Evolutionary conservation across 1,284 basidiomycete species (phyloP).

Genomic region (Malassezia nana): DNA sequence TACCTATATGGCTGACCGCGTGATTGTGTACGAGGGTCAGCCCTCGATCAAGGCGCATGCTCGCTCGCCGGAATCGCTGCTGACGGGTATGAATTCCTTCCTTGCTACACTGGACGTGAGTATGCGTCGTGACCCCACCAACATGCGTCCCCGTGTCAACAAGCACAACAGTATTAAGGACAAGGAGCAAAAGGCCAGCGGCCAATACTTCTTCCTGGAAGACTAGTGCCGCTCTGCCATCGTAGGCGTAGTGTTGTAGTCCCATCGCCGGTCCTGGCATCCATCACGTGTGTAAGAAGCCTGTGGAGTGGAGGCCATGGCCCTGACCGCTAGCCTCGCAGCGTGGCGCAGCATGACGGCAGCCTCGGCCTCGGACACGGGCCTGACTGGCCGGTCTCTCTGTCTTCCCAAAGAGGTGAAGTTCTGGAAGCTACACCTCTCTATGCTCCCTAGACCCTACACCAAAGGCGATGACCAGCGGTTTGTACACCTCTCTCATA

Average conservation of each 20-base stretch:
- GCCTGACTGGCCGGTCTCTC: not conserved
- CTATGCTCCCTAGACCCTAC: conserved; percentile 36
- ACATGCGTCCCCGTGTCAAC: conserved; percentile 46
- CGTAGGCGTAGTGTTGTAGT: not conserved
- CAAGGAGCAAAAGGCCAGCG: conserved; percentile 47
- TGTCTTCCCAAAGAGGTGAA: conserved; percentile 23
- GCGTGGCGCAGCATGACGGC: not conserved
- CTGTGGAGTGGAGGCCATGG: not conserved
- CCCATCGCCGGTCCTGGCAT: not conserved
- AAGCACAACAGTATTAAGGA: conserved; percentile 48
- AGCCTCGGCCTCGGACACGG: not conserved
- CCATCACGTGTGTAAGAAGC: not conserved
- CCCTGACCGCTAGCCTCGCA: too few relatives aligned
- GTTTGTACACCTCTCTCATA: conserved; percentile 1
- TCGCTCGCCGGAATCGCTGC: conserved; percentile 37
- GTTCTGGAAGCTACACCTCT: conserved; percentile 35
- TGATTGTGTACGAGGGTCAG: conserved; percentile 46
- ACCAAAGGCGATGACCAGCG: conserved; percentile 37
- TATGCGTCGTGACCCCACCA: conserved; percentile 47
- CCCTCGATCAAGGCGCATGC: conserved; percentile 44
- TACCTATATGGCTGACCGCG: conserved; percentile 44
- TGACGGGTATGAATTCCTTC: conserved; percentile 48
- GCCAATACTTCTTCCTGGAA: conserved; percentile 47
- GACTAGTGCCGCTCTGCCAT: too few relatives aligned
- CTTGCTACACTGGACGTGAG: conserved; percentile 42